Evolutionary conservation across 768 basidiomycete genomes (phyloP).

Genomic region (Erythrobasidium yunnanense): DNA sequence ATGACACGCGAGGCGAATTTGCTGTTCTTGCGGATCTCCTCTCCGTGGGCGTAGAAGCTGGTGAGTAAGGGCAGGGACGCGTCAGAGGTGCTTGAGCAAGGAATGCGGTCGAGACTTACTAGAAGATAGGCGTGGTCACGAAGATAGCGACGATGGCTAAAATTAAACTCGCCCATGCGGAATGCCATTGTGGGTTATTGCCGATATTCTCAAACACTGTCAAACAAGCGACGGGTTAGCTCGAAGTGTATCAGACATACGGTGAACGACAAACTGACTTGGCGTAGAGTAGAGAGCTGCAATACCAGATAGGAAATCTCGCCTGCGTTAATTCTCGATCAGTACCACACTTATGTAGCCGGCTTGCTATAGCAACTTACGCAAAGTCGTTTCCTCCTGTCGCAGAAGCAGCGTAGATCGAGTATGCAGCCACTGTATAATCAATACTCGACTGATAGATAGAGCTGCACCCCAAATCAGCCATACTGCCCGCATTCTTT

Average conservation of each 20-base stretch:
- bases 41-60: slow-evolving; percentile 5
- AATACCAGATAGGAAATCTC: slow-evolving; percentile 27
- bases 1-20: slow-evolving; percentile 8
- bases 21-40: slow-evolving; percentile 23
- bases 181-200: not conserved
- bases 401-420: slow-evolving; percentile 22
- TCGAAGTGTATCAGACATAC: too few relatives aligned
- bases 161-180: not conserved
- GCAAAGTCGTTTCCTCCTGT: slow-evolving; percentile 26
- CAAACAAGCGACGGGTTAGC: not conserved
- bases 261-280: too few relatives aligned
- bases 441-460: not conserved
- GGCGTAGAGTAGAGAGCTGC: slow-evolving; percentile 24
- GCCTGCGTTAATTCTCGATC: not conserved
- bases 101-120: not conserved
- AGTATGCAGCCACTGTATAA: slow-evolving; percentile 8
- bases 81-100: not conserved
- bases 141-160: not conserved
- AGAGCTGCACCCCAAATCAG: not conserved
- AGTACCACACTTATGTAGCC: not conserved
- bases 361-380: not conserved
- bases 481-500: too few relatives aligned
- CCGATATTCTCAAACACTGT: slow-evolving; percentile 26
- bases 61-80: not conserved
- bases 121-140: slow-evolving; percentile 12